Conservation (phyloP, 2,329 filamentous ascomycete species). For the Delphinella strobiligena region DNA sequence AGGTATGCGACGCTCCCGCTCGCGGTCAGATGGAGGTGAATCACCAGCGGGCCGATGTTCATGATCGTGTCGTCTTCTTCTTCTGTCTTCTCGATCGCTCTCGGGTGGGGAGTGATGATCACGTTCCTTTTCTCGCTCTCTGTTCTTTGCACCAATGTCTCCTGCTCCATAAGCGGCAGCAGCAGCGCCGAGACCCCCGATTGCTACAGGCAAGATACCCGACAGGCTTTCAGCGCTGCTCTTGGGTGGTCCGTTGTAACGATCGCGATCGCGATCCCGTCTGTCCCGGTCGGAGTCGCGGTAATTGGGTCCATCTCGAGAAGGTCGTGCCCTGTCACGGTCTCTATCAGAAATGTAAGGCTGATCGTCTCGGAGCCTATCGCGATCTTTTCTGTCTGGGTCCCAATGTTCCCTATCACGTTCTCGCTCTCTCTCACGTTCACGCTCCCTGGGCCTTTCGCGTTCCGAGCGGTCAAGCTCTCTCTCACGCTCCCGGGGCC, state of each 20-base stretch:
- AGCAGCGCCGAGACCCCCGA: conserved; percentile 10
- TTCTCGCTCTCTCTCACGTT: conserved; percentile 4
- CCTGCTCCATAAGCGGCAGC: conserved; percentile 10
- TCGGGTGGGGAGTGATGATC: conserved; percentile 9
- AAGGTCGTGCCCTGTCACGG: conserved; percentile 10
- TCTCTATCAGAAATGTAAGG: conserved; percentile 9
- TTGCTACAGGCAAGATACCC: conserved; percentile 11
- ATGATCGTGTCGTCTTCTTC: conserved; percentile 10
- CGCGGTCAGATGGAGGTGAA: conserved; percentile 6
- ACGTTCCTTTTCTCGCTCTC: conserved; percentile 15
- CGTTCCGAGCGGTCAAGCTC: too few species aligned
- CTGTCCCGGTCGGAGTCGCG: conserved; percentile 14
- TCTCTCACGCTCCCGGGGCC: too few species aligned
- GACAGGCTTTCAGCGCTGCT: conserved; percentile 9
- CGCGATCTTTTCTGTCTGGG: conserved; percentile 8
- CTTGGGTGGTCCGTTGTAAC: conserved; percentile 11
- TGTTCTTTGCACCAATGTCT: conserved; percentile 7
- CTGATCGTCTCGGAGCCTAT: conserved; percentile 5
- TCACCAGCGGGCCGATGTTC: conserved; percentile 2
- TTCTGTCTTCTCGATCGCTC: conserved; percentile 3
- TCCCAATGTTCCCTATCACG: conserved; percentile 6
- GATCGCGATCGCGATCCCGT: conserved; percentile 19
- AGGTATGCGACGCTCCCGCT: conserved; percentile 2
- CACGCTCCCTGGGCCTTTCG: conserved; percentile 9
- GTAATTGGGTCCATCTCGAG: conserved; percentile 8